phyloP scores from a whole-genome alignment of 768 basidiomycete species.

The Podaxis sp. region DNA sequence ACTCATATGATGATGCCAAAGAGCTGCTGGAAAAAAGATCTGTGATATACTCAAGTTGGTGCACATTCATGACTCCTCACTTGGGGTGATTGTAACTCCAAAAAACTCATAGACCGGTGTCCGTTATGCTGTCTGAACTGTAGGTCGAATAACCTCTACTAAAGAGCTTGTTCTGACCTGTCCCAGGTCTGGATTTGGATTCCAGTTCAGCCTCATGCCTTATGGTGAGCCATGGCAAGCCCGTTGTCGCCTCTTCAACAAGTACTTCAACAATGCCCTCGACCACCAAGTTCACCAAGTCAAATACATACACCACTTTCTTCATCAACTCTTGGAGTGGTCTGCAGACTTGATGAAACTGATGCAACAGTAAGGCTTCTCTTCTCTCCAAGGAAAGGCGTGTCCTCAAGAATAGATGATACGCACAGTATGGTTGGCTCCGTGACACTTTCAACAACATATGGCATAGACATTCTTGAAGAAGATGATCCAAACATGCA shows the following conservation, averaged over 20 bases:
- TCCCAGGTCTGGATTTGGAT: constrained; percentile 17
- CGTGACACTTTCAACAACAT: constrained; percentile 23
- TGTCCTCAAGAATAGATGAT: not conserved
- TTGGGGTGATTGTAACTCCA: not conserved
- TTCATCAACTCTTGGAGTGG: constrained; percentile 4
- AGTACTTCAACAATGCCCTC: constrained; percentile 6
- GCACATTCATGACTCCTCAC: not conserved
- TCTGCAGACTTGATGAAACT: not conserved
- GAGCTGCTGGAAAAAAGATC: constrained; percentile 20
- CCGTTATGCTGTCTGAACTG: constrained; percentile 17
- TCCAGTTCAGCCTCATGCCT: constrained; percentile 15
- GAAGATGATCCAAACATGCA: constrained; percentile 26
- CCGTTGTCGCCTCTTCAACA: constrained; percentile 15
- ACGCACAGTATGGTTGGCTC: constrained; percentile 19
- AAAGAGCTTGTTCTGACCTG: not conserved
- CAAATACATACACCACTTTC: constrained; percentile 14
- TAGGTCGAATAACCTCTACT: constrained; percentile 1
- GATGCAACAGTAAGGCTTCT: not conserved
- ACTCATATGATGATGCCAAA: constrained; percentile 16
- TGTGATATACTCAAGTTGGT: constrained; percentile 20
- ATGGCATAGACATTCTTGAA: constrained; percentile 24
- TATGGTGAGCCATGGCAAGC: constrained; percentile 19
- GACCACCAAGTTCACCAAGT: constrained; percentile 10
- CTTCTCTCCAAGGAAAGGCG: not conserved
- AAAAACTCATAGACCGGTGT: constrained; percentile 11